Conservation (phyloP, 257 asterid genomes). For the Thymus mandschuricus region DNA sequence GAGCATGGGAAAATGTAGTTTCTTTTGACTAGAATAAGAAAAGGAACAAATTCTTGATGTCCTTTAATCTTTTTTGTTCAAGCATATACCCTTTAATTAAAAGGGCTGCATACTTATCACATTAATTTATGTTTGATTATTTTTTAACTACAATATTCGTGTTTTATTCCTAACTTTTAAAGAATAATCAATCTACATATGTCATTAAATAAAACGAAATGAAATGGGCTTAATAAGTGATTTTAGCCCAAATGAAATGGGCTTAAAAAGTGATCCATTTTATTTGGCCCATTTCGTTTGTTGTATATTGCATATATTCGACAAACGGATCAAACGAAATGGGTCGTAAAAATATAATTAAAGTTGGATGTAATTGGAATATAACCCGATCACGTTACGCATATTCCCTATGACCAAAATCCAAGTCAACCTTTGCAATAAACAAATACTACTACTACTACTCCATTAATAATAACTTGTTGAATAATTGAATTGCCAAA, state of each 20-base stretch:
- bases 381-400: slow-evolving; percentile 36
- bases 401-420: slow-evolving; percentile 30
- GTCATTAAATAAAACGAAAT: too few relatives aligned
- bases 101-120: not conserved
- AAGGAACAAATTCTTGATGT: slow-evolving; percentile 9
- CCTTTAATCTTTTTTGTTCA: slow-evolving; percentile 8
- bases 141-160: not conserved
- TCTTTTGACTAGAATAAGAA: slow-evolving; percentile 25
- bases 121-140: too few relatives aligned
- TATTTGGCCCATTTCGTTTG: too few relatives aligned
- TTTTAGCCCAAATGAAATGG: too few relatives aligned
- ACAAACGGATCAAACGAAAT: not conserved
- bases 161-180: not conserved
- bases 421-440: slow-evolving; percentile 22
- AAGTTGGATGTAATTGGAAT: slow-evolving; percentile 23
- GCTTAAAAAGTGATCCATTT: not conserved
- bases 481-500: too few relatives aligned
- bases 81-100: slow-evolving; percentile 25
- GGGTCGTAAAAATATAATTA: not conserved
- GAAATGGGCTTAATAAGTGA: not conserved
- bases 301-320: too few relatives aligned
- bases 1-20: slow-evolving; percentile 8
- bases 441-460: not conserved
- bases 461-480: too few relatives aligned
- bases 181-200: not conserved